Evolutionary conservation across 345 rosid species (phyloP), one percentile per base, ranked within the genome.

Genomic region (Rhodamnia argentea): DNA sequence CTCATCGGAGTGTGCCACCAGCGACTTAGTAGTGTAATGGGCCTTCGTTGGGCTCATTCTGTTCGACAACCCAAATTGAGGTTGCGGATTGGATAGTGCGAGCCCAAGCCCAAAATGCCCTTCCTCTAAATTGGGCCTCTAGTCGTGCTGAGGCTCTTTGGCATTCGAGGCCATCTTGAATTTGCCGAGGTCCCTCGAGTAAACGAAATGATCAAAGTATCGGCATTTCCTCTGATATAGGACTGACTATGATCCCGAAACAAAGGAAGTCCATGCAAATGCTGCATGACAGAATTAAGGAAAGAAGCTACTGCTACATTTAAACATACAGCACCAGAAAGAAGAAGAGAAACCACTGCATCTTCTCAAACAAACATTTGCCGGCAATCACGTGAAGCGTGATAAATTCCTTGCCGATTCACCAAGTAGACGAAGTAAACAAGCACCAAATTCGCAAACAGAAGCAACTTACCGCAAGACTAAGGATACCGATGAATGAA

Each of bases 241-340:
- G 0, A 59, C 18, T 0, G 18, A n/a, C 4, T n/a, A 59, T 13
- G 70, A 59, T n/a, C 32, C 16, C 0, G 27, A n/a, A 59, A 59
- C 32, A 59, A n/a, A 59, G 1, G 70, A n/a, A 47, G 9, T 47
- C 9, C 51, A 47, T 47, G 51, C 51, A 10, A 47, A 47, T 47
- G 40, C 40, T 37, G 40, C 40, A 37, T 37, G 40, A 47, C 51
- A 47, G 51, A 47, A 10, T 47, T 9, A 47, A 47, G 51, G 51
- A 47, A 47, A 47, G 51, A 2, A 47, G 1, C 51, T 9, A 10
- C 51, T 47, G 2, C 51, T 47, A 47, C 51, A 47, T 47, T 47
- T 47, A 47, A 8, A n/a, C 70, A 13, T n/a, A 13, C 70, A 1
- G 70, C 70, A 0, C 32, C 8, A 0, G 16, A 58, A 58, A 58